Percentiles rank a stretch among this genome's conserved stretches.
These are phyloP conservation scores for Linum usitatissimum DNA, from an alignment of 345 rosid species.

Conservation along the genomic window DNA sequence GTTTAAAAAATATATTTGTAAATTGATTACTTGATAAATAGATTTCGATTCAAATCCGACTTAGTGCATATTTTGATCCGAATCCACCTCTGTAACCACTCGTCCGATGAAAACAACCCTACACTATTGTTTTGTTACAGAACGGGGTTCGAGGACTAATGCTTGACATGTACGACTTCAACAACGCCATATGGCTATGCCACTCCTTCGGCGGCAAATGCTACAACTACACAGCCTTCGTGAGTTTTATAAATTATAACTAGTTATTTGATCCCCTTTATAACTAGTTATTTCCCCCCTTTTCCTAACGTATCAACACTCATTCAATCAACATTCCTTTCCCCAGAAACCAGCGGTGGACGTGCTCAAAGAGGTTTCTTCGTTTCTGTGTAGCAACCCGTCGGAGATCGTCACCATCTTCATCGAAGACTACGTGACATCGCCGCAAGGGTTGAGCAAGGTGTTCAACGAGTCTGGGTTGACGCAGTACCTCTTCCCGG, in stretches of 20 bases:
- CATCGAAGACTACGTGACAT: constrained; percentile 81
- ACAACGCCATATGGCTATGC: constrained; percentile 75
- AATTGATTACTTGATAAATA: too few relatives aligned
- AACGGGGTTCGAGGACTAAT: constrained; percentile 93
- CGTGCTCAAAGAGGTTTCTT: constrained; percentile 60
- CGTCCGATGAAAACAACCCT: too few relatives aligned
- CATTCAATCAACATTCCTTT: too few relatives aligned
- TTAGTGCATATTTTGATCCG: too few relatives aligned
- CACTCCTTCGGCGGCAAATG: constrained; percentile 68
- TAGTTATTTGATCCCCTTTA: too few relatives aligned
- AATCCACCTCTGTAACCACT: too few relatives aligned
- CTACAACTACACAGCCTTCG: constrained; percentile 69
- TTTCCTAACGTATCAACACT: too few relatives aligned
- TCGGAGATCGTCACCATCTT: constrained; percentile 85
- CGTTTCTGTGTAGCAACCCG: constrained; percentile 55
- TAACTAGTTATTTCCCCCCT: too few relatives aligned
- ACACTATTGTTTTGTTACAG: constrained; percentile 30
- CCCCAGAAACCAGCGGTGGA: constrained; percentile 89
- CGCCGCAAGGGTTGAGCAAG: constrained; percentile 64
- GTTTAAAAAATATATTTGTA: too few relatives aligned
- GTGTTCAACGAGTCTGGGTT: constrained; percentile 75
- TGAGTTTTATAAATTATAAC: too few relatives aligned
- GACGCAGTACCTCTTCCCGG: constrained; percentile 53
- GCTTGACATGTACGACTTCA: constrained; percentile 86
- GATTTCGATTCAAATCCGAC: too few relatives aligned